Base-by-base conservation (phyloP, 2,329 filamentous ascomycete genomes). In the Aspergillus alliaceus region DNA sequence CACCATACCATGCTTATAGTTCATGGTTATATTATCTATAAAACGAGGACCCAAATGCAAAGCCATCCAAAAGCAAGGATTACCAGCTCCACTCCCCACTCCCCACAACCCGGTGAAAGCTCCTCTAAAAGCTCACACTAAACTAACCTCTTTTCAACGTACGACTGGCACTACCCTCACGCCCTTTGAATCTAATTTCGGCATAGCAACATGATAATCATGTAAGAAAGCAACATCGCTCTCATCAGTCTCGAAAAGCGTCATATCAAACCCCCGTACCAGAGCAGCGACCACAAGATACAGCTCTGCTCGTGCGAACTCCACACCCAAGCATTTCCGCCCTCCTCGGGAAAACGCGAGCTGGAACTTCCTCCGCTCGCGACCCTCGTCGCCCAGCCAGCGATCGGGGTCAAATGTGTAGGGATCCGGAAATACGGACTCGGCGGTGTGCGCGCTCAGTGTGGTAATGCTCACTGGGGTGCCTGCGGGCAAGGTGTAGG, bases 341-440 rank as follows among this genome's bases (percentile, higher is more conserved):
- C 72, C 73, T 1, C 79, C 79, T 35, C 73, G 72, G 2, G 72
- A 69, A 57, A 80, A 80, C 1, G 67, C 68, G 5, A 79, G 71
- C 48, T 77, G 69, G 57, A 75, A 79, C 29, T 70, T 69, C n/a
- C 75, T 72, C 6, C 76, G 62, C 15, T 73, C 53, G 59, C 20
- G 68, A 49, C 15, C 71, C 65, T 20, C 62, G 51, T 51, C 64
- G 55, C 35, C 69, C 56, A 79, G 62, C 76, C 77, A 80, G 31
- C 77, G 71, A 54, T 79, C 73, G 0, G 77, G 76, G 3, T 73
- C 64, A 52, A 75, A 79, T 0, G 51, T 32, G 15, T 62, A 54
- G 2, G 71, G 67, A 14, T 72, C 53, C 0, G 73, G 74, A 64
- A 78, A 79, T 27, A 77, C 69, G 2, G 70, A 22, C 64, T 59